Conservation (phyloP, 129 eudicot species). For the Chrysanthemum lavandulifolium region DNA sequence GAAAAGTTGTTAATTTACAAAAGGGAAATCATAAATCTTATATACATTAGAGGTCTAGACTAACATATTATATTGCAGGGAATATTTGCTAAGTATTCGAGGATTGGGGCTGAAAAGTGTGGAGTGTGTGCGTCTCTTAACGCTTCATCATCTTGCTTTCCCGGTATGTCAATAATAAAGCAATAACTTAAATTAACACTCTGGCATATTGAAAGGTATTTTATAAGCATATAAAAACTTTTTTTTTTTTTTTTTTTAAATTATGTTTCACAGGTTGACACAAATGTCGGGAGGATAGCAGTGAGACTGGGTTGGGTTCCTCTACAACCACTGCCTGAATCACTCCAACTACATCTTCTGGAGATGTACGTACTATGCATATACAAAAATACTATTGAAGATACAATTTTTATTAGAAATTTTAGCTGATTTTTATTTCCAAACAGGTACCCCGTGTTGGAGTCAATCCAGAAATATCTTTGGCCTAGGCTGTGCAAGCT, state of each 20-base stretch:
- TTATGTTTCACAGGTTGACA: slow-evolving; percentile 56
- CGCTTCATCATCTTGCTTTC: slow-evolving; percentile 96
- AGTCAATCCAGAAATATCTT: slow-evolving; percentile 75
- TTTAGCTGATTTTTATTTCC: background rate
- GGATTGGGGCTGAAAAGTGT: slow-evolving; percentile 98
- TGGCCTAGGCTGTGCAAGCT: slow-evolving; percentile 95
- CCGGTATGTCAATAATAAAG: slow-evolving; percentile 60
- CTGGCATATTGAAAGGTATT: background rate
- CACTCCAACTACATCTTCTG: slow-evolving; percentile 75
- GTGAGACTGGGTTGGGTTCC: slow-evolving; percentile 98
- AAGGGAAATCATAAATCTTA: background rate
- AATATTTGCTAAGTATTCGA: slow-evolving; percentile 28
- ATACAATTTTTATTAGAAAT: background rate
- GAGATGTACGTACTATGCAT: slow-evolving; percentile 56
- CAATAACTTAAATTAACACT: background rate
- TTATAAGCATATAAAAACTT: background rate
- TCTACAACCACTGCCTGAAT: slow-evolving; percentile 86
- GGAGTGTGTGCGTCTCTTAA: slow-evolving; percentile 88
- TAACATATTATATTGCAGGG: slow-evolving; percentile 44
- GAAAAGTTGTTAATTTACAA: background rate
- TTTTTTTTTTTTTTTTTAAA: too few species aligned
- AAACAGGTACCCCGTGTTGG: slow-evolving; percentile 75
- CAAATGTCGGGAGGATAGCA: slow-evolving; percentile 88
- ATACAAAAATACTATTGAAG: background rate
- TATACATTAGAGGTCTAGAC: background rate